A percentile compares a stretch with the other conserved stretches of the same genome.
Conservation (phyloP, 208 protist species). For the Leishmania lainsoni region DNA sequence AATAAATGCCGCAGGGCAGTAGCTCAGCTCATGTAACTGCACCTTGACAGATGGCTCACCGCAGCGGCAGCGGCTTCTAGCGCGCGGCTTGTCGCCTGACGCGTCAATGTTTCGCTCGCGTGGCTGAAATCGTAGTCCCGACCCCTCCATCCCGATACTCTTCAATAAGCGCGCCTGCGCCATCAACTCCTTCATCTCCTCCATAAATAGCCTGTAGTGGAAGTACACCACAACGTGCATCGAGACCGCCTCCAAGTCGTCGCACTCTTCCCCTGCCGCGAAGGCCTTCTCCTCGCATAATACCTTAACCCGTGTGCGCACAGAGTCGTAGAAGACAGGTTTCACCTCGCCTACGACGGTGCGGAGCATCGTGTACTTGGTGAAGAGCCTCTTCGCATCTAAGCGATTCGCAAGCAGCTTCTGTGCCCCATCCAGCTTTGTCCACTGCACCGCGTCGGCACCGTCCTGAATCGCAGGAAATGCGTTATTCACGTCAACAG, state of each 20-base stretch:
- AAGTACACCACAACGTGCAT: slow-evolving; percentile 59
- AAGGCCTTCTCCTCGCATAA: slow-evolving; percentile 34
- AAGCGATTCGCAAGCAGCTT: slow-evolving; percentile 17
- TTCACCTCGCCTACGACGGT: slow-evolving; percentile 42
- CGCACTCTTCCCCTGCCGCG: slow-evolving; percentile 19
- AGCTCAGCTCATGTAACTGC: neutral
- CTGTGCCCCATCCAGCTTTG: slow-evolving; percentile 29
- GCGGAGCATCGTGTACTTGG: slow-evolving; percentile 27
- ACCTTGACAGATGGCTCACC: neutral
- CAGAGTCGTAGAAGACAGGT: slow-evolving; percentile 35
- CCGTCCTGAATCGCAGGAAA: neutral
- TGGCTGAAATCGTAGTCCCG: slow-evolving; percentile 31
- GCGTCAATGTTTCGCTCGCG: neutral
- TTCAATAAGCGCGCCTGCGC: slow-evolving; percentile 26
- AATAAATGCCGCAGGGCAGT: slow-evolving; percentile 27
- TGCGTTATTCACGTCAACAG: too few relatives aligned
- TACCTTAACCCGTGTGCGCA: slow-evolving; percentile 27
- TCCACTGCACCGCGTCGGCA: slow-evolving; percentile 15
- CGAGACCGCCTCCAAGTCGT: slow-evolving; percentile 39
- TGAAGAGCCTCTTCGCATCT: slow-evolving; percentile 30
- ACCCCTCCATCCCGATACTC: slow-evolving; percentile 36
- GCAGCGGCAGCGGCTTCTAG: neutral
- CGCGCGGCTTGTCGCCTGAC: neutral
- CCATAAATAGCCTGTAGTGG: slow-evolving; percentile 31
- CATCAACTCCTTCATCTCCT: slow-evolving; percentile 31